Evolutionary conservation across 2,329 filamentous ascomycete species (phyloP).

Genomic region (Calonectria montana): DNA sequence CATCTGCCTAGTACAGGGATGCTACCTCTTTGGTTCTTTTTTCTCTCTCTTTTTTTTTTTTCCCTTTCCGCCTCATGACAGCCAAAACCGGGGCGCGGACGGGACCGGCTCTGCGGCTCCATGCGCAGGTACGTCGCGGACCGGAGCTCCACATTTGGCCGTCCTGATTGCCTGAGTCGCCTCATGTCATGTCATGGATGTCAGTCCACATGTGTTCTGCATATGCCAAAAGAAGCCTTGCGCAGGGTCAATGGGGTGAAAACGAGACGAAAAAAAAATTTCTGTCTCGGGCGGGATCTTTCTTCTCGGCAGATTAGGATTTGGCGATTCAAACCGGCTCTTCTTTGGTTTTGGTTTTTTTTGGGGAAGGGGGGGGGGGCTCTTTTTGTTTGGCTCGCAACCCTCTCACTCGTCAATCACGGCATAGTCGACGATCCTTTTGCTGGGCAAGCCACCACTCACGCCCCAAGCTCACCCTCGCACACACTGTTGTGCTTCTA

Average conservation of each 20-base stretch:
- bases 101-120: constrained; percentile 7
- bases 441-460: not conserved
- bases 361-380: too few relatives aligned
- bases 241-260: not conserved
- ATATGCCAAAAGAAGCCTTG: not conserved
- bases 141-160: constrained; percentile 11
- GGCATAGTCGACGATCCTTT: not conserved
- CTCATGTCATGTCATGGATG: not conserved
- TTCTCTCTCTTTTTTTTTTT: not conserved
- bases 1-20: not conserved
- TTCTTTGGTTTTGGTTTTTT: not conserved
- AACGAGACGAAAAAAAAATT: not conserved
- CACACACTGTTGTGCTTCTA: not conserved
- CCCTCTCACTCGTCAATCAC: not conserved
- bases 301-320: constrained; percentile 4
- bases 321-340: not conserved
- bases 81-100: not conserved
- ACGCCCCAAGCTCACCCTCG: not conserved
- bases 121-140: constrained; percentile 1
- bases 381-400: too few relatives aligned
- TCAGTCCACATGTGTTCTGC: constrained; percentile 8
- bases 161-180: not conserved
- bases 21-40: too few relatives aligned
- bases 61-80: not conserved
- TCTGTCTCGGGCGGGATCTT: not conserved